These are phyloP conservation scores for Shiraia bambusicola DNA, from an alignment of 2,329 filamentous ascomycete species.

Conservation along the genomic window DNA sequence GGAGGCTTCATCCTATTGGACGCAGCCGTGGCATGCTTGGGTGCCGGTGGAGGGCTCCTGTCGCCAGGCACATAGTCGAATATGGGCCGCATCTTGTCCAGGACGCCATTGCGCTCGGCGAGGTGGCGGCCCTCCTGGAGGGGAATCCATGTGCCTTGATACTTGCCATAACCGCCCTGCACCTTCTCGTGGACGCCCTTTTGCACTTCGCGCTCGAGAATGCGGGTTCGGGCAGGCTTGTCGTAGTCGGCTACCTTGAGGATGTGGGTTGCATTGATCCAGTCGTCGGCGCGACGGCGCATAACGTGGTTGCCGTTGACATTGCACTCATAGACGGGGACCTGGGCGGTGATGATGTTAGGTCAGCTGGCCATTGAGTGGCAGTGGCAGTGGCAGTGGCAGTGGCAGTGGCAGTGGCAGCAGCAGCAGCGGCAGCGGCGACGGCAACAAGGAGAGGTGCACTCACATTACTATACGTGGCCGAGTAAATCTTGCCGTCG, in stretches of 20 bases:
- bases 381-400: slow-evolving; percentile 14
- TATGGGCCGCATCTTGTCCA: slow-evolving; percentile 79
- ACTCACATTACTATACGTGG: slow-evolving; percentile 61
- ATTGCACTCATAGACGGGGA: slow-evolving; percentile 92
- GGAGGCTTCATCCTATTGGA: slow-evolving; percentile 77
- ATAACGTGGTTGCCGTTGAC: slow-evolving; percentile 91
- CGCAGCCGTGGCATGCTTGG: slow-evolving; percentile 74
- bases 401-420: not conserved
- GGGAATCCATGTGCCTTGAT: slow-evolving; percentile 98
- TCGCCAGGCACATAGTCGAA: slow-evolving; percentile 87
- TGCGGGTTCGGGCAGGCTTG: slow-evolving; percentile 91
- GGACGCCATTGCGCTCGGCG: slow-evolving; percentile 82
- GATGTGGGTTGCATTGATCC: slow-evolving; percentile 99
- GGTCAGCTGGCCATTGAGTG: slow-evolving; percentile 1
- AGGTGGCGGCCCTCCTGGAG: slow-evolving; percentile 77
- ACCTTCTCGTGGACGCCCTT: slow-evolving; percentile 97
- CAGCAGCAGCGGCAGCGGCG: not conserved
- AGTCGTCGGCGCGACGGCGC: slow-evolving; percentile 88
- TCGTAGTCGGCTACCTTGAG: slow-evolving; percentile 96
- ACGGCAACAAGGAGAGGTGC: slow-evolving; percentile 2
- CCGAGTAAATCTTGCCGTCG: slow-evolving; percentile 59
- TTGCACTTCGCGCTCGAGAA: slow-evolving; percentile 94
- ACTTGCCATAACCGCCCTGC: slow-evolving; percentile 97
- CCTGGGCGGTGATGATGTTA: slow-evolving; percentile 53
- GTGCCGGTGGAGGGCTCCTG: slow-evolving; percentile 87